Evolutionary conservation across 371 early-diverging fungal genomes (phyloP).

Genomic region (Batkoa obscura): DNA sequence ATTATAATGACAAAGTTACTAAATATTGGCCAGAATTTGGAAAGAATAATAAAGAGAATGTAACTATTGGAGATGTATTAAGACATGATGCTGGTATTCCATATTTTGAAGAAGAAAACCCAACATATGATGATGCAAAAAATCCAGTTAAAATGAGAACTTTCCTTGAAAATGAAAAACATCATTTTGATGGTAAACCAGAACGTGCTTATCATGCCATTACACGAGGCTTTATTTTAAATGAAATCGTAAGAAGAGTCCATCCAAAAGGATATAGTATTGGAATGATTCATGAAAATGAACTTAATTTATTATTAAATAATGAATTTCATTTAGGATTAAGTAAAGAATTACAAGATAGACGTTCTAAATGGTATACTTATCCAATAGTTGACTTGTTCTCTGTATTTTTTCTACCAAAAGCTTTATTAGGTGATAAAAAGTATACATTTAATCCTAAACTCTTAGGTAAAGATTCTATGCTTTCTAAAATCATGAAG

Average conservation of each 20-base stretch:
- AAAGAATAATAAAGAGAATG: slow-evolving; percentile 45
- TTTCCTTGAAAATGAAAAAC: slow-evolving; percentile 34
- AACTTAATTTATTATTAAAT: slow-evolving; percentile 18
- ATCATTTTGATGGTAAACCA: slow-evolving; percentile 30
- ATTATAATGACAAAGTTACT: slow-evolving; percentile 29
- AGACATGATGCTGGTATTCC: slow-evolving; percentile 39
- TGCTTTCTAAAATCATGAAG: background rate
- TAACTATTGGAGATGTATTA: slow-evolving; percentile 36
- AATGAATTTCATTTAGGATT: slow-evolving; percentile 24
- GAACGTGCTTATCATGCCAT: slow-evolving; percentile 38
- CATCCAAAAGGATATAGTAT: slow-evolving; percentile 30
- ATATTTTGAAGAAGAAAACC: slow-evolving; percentile 19
- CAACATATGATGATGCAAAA: slow-evolving; percentile 13
- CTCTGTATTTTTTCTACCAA: background rate
- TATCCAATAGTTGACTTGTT: background rate
- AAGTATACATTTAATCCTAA: background rate
- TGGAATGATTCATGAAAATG: slow-evolving; percentile 30
- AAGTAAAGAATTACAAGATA: background rate
- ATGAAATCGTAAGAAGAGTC: slow-evolving; percentile 41
- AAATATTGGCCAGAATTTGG: slow-evolving; percentile 62
- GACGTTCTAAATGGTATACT: slow-evolving; percentile 1
- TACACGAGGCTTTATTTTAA: slow-evolving; percentile 47
- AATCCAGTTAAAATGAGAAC: slow-evolving; percentile 14
- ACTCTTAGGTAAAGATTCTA: background rate
- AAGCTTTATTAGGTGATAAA: background rate